Evolutionary conservation across 192 early-diverging fungal genomes (phyloP).

Genomic region (Linnemannia elongata): DNA sequence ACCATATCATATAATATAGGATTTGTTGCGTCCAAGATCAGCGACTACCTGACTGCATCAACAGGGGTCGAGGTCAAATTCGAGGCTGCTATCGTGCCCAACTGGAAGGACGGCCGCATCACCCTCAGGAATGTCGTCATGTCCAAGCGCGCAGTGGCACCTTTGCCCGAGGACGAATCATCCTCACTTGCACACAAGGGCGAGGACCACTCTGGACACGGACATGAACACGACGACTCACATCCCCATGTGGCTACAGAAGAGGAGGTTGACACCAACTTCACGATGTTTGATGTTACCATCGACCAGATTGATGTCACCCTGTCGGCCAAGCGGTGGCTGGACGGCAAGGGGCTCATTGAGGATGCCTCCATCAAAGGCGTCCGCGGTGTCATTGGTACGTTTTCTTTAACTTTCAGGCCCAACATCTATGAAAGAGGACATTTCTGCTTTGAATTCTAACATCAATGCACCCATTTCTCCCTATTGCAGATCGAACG

Average conservation of each 20-base stretch:
- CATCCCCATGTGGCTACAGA: constrained; percentile 9
- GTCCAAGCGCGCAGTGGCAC: constrained; percentile 45
- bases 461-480: background rate
- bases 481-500: constrained; percentile 70
- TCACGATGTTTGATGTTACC: constrained; percentile 89
- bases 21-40: constrained; percentile 83
- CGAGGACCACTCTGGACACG: constrained; percentile 51
- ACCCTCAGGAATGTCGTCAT: constrained; percentile 84
- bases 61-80: constrained; percentile 90
- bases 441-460: background rate
- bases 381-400: constrained; percentile 86
- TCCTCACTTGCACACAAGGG: constrained; percentile 25
- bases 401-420: background rate
- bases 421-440: background rate
- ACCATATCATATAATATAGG: constrained; percentile 56
- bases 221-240: constrained; percentile 51
- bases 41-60: constrained; percentile 81
- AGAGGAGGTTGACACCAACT: constrained; percentile 79
- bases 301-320: constrained; percentile 87
- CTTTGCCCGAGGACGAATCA: background rate
- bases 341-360: constrained; percentile 88
- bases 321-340: constrained; percentile 88
- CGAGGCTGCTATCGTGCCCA: constrained; percentile 92
- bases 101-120: constrained; percentile 92
- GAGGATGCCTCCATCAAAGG: constrained; percentile 87